Conservation (phyloP, 345 rosid species). For the Eutrema japonicum region DNA sequence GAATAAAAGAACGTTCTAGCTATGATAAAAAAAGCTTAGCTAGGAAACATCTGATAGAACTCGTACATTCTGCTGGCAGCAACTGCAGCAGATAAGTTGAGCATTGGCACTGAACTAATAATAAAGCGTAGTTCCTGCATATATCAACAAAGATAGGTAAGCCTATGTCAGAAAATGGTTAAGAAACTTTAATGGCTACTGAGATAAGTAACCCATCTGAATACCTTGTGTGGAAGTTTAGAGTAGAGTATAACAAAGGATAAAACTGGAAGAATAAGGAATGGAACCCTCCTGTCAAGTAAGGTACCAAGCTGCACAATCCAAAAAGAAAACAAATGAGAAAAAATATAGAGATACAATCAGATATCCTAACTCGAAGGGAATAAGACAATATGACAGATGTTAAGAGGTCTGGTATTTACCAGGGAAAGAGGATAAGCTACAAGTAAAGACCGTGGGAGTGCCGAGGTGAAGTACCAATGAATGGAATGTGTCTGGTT, state of each 20-base stretch:
- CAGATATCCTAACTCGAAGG: conserved; percentile 19
- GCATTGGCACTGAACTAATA: conserved; percentile 86
- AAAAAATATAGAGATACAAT: conserved; percentile 20
- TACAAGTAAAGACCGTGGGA: conserved; percentile 78
- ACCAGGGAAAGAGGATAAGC: conserved; percentile 94
- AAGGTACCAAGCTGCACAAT: conserved; percentile 75
- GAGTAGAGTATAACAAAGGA: conserved; percentile 84
- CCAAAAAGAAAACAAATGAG: conserved; percentile 13
- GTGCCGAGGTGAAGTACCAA: conserved; percentile 99
- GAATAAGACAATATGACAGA: conserved; percentile 13
- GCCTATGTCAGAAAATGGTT: background rate
- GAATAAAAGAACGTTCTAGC: conserved; percentile 6
- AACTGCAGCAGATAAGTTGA: conserved; percentile 93
- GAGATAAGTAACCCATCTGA: conserved; percentile 29
- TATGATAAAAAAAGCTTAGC: conserved; percentile 32
- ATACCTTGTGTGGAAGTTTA: conserved; percentile 97
- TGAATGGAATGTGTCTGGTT: conserved; percentile 77
- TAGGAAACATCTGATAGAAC: conserved; percentile 26
- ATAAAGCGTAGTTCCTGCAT: conserved; percentile 96
- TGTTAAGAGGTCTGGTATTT: conserved; percentile 43
- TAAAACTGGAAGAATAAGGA: conserved; percentile 65
- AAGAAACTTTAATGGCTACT: conserved; percentile 30
- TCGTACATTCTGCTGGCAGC: conserved; percentile 89
- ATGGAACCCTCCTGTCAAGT: conserved; percentile 75
- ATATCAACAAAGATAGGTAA: conserved; percentile 25